Base-by-base conservation (phyloP, 148 eudicot genomes). In the Diospyros kaki region DNA sequence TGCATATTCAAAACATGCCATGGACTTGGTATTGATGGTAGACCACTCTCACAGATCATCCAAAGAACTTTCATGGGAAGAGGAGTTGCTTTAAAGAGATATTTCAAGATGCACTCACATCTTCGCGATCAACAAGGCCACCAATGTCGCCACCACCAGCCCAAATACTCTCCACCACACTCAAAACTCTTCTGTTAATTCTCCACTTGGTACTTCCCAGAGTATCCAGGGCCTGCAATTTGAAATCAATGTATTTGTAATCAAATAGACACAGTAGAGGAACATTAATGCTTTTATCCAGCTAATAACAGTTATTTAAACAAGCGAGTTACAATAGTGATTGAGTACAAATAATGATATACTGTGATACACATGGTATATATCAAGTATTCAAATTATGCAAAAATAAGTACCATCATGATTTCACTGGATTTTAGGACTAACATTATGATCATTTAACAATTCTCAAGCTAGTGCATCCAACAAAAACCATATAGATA, bases 151-250 rank as follows among this genome's bases (percentile, higher is more conserved):
- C 98, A 73, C 98, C 98, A 73, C 81, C 79, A 68, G 87, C 93
- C 98, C 98, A 93, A 77, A 93, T 81, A 79, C 76, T 87, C 84
- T 91, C 98, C 73, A 91, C 93, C 85, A 88, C 94, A 65, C 69
- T 66, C 52, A 87, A 80, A 43, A 93, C 84, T 75, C 83, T 87
- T 82, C 79, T 79, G 83, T 93, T 93, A 68, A 91, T 81, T 84
- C 96, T 89, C 98, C 98, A 93, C 83, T 89, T 89, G 44, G 98
- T 91, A 81, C 82, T 80, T 62, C 98, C 98, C 39, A 93, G 88
- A 9, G 92, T 93, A 84, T 91, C 86, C 86, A 93, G 81, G 62
- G 98, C 96, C 98, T 93, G 89, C 28, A 72, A 60, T 58, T 50
- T 17, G 28, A 67, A 69, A 64, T 13, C 54, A 66, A n/a, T 42